These are phyloP conservation scores for Leishmania tarentolae DNA, from an alignment of 208 protist genomes.

Conservation along the genomic window DNA sequence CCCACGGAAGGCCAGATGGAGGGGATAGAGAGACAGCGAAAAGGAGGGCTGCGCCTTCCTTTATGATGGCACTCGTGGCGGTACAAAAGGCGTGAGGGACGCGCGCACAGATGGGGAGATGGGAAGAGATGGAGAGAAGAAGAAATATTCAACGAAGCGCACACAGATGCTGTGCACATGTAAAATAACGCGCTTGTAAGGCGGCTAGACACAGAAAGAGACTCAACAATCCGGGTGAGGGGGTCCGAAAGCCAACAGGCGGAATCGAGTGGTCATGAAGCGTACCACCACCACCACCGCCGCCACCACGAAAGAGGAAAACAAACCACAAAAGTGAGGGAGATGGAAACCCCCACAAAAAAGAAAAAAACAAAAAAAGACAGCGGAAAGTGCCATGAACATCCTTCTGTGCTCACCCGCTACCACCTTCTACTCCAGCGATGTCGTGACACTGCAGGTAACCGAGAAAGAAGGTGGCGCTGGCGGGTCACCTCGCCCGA, in stretches of 20 bases:
- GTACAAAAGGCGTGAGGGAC: background rate
- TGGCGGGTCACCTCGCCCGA: background rate
- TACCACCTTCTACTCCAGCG: background rate
- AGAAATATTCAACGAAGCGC: conserved; percentile 6
- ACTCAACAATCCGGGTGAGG: background rate
- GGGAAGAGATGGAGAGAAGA: background rate
- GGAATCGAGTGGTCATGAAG: background rate
- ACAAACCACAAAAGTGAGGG: background rate
- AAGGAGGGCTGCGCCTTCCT: background rate
- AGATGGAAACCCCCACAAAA: background rate
- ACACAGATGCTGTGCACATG: background rate
- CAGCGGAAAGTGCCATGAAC: background rate
- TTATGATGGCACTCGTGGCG: background rate
- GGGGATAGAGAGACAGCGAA: background rate
- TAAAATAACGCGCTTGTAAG: background rate
- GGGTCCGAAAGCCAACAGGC: background rate
- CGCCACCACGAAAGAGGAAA: background rate
- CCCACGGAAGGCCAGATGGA: background rate
- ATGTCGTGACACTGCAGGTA: background rate
- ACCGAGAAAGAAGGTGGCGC: background rate
- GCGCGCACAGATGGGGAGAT: background rate
- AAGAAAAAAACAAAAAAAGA: background rate
- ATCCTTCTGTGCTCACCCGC: too few species aligned
- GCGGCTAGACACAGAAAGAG: background rate
- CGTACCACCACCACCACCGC: background rate